A percentile compares a stretch with the other conserved stretches of the same genome.
phyloP scores from a whole-genome alignment of 2,329 filamentous ascomycete species.

The Pseudogymnoascus sp. region DNA sequence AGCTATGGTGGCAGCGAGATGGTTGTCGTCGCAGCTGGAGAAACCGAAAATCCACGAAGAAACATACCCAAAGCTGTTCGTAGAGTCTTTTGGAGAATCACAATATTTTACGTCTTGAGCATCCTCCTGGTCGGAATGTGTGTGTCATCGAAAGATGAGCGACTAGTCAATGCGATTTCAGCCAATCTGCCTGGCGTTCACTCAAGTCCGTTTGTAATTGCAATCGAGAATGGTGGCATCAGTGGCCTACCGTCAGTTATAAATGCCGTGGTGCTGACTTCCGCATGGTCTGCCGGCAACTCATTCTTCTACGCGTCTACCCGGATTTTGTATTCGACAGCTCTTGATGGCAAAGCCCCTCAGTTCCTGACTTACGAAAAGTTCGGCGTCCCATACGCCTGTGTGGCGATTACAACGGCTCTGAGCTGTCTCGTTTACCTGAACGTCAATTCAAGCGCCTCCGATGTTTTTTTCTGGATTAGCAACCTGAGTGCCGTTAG shows the following conservation, averaged over 20 bases:
- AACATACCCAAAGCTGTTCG: constrained; percentile 53
- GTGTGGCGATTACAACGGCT: constrained; percentile 36
- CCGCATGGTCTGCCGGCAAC: constrained; percentile 49
- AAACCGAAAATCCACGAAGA: constrained; percentile 50
- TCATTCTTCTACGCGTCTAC: constrained; percentile 46
- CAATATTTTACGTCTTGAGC: constrained; percentile 53
- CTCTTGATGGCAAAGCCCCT: constrained; percentile 46
- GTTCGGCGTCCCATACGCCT: constrained; percentile 43
- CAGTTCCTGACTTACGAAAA: constrained; percentile 44
- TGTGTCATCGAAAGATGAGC: constrained; percentile 44
- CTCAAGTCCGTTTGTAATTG: constrained; percentile 43
- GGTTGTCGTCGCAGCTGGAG: constrained; percentile 49
- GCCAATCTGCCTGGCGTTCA: constrained; percentile 37
- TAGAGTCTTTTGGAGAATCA: constrained; percentile 55
- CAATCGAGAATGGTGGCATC: constrained; percentile 43
- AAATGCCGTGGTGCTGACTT: constrained; percentile 49
- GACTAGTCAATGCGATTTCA: constrained; percentile 45
- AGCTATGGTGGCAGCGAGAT: constrained; percentile 45
- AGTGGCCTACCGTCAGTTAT: constrained; percentile 43
- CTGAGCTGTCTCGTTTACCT: constrained; percentile 43
- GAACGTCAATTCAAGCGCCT: constrained; percentile 36
- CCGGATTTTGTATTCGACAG: constrained; percentile 46
- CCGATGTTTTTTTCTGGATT: constrained; percentile 49
- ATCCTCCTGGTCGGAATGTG: constrained; percentile 56
- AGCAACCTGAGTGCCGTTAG: constrained; percentile 37